These are phyloP conservation scores for Penicillium steckii DNA, from an alignment of 495 filamentous ascomycete species.

Conservation along the genomic window DNA sequence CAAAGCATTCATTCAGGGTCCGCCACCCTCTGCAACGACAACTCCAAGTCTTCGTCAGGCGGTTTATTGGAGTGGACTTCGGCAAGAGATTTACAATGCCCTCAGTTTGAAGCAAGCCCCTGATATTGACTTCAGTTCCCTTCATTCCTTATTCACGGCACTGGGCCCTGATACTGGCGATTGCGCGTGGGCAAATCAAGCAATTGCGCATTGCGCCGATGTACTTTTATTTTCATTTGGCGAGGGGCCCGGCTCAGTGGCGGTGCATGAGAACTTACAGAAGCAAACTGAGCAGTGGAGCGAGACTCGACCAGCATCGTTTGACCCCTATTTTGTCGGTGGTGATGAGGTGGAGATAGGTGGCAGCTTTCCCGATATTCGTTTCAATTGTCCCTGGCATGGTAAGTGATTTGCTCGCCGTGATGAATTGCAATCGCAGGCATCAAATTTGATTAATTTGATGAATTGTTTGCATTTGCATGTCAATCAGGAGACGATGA, in stretches of 20 bases:
- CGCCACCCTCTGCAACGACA: constrained; percentile 16
- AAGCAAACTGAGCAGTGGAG: constrained; percentile 22
- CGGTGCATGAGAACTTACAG: constrained; percentile 17
- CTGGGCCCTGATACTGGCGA: constrained; percentile 20
- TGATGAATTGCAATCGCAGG: neutral
- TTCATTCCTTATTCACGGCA: constrained; percentile 20
- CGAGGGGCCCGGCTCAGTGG: constrained; percentile 11
- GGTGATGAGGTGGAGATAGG: constrained; percentile 18
- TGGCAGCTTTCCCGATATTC: constrained; percentile 20
- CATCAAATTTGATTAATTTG: neutral
- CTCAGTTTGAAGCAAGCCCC: constrained; percentile 26
- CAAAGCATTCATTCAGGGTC: constrained; percentile 24
- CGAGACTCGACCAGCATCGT: constrained; percentile 17
- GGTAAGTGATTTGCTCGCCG: constrained; percentile 5
- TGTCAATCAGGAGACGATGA: no score
- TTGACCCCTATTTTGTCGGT: constrained; percentile 24
- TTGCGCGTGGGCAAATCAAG: constrained; percentile 26
- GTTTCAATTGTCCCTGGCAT: constrained; percentile 25
- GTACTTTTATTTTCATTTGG: constrained; percentile 26
- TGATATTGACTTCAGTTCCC: constrained; percentile 23
- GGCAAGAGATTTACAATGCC: constrained; percentile 27
- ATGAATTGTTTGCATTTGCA: no score
- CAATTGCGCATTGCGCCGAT: constrained; percentile 27
- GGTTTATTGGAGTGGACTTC: constrained; percentile 27
- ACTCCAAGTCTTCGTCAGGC: constrained; percentile 26